A percentile compares a stretch with the other conserved stretches of the same genome.
Conservation (phyloP, 495 filamentous ascomycete genomes). For the Trichoderma erinaceum region DNA sequence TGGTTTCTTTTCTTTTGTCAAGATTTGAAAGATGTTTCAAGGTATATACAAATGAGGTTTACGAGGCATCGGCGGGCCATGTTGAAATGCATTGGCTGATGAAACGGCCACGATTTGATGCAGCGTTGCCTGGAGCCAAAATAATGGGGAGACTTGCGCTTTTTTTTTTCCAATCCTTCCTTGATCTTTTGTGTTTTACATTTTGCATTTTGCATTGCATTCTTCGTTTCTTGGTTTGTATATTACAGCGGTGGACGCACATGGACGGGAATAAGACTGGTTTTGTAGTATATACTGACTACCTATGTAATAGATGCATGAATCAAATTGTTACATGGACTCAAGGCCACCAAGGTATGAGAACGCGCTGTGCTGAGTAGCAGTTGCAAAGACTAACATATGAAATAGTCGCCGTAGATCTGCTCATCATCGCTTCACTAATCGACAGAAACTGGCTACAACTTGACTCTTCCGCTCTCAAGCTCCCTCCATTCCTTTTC, state of each 20-base stretch:
- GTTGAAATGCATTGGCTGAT: constrained; percentile 1
- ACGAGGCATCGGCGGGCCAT: not conserved
- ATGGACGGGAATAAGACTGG: not conserved
- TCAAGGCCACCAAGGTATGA: no score
- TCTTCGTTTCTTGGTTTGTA: not conserved
- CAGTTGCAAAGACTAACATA: no score
- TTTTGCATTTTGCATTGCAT: not conserved
- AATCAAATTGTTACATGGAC: not conserved
- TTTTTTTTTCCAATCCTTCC: not conserved
- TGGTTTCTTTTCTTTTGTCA: constrained; percentile 1
- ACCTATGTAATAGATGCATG: not conserved
- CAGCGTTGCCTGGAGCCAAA: not conserved
- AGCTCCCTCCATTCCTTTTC: constrained; percentile 62
- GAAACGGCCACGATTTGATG: constrained; percentile 5
- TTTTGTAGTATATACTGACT: not conserved
- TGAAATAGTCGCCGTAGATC: not conserved
- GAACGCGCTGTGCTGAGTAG: no score
- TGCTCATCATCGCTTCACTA: not conserved
- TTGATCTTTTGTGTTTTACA: not conserved
- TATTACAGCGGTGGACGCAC: not conserved
- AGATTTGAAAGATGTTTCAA: not conserved
- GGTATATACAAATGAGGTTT: not conserved
- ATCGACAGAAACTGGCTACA: constrained; percentile 40
- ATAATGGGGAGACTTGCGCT: not conserved
- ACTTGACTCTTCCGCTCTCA: constrained; percentile 60